Evolutionary conservation across 306 rosid species (phyloP).

Genomic region (Rubus parviflorus): DNA sequence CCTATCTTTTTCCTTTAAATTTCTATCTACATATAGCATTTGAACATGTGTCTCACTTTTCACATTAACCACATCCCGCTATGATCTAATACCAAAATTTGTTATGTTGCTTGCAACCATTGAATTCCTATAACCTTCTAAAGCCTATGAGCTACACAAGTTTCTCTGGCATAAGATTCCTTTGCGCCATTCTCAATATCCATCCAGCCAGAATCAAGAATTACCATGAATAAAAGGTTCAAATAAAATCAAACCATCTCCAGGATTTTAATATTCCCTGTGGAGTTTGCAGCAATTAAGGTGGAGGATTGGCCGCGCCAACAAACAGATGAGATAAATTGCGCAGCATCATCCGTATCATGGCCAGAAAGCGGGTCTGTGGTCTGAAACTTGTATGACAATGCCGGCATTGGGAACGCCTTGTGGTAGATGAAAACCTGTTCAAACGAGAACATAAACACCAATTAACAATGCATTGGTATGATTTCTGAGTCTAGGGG

Average conservation of each 20-base stretch:
- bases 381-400: slow-evolving; percentile 79
- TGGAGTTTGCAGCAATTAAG: slow-evolving; percentile 85
- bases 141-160: slow-evolving; percentile 30
- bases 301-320: slow-evolving; percentile 93
- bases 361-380: slow-evolving; percentile 71
- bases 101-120: slow-evolving; percentile 47
- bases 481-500: background rate
- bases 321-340: slow-evolving; percentile 85
- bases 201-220: slow-evolving; percentile 21
- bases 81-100: slow-evolving; percentile 64
- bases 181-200: slow-evolving; percentile 27
- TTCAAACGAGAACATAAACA: slow-evolving; percentile 27
- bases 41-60: slow-evolving; percentile 48
- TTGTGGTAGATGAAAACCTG: slow-evolving; percentile 97
- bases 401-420: slow-evolving; percentile 94
- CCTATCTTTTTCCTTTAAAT: slow-evolving; percentile 31
- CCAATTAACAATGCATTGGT: background rate
- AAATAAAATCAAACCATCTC: slow-evolving; percentile 78
- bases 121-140: slow-evolving; percentile 36
- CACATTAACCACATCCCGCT: slow-evolving; percentile 50
- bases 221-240: slow-evolving; percentile 15
- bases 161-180: slow-evolving; percentile 30
- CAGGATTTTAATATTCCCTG: slow-evolving; percentile 88
- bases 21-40: slow-evolving; percentile 37
- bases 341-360: slow-evolving; percentile 67